Percentiles rank a stretch among this genome's conserved stretches.
These are phyloP conservation scores for Cystobasidium ongulense DNA, from an alignment of 768 basidiomycete species.

Conservation along the genomic window DNA sequence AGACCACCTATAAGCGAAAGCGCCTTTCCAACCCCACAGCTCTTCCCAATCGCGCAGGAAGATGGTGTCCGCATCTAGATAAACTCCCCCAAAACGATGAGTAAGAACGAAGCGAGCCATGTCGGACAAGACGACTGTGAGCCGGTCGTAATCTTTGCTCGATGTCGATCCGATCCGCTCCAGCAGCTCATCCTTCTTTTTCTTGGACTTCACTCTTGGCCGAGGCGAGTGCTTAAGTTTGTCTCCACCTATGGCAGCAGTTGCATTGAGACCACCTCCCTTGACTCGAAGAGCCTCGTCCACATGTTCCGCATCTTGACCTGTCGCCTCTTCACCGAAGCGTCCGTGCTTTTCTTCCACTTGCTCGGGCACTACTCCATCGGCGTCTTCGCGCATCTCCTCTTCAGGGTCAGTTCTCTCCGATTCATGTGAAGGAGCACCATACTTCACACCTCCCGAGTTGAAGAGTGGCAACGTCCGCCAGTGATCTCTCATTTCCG, in stretches of 20 bases:
- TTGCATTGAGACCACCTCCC: slow-evolving; percentile 49
- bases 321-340: slow-evolving; percentile 25
- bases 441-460: slow-evolving; percentile 66
- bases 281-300: slow-evolving; percentile 43
- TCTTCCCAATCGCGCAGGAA: slow-evolving; percentile 98
- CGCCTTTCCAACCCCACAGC: slow-evolving; percentile 91
- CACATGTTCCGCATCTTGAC: slow-evolving; percentile 26
- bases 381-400: background rate
- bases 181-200: slow-evolving; percentile 53
- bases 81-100: slow-evolving; percentile 91
- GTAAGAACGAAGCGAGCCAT: slow-evolving; percentile 97
- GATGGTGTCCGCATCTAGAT: slow-evolving; percentile 93
- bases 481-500: slow-evolving; percentile 87
- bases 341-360: slow-evolving; percentile 31
- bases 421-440: slow-evolving; percentile 1
- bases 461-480: slow-evolving; percentile 73
- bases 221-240: slow-evolving; percentile 36
- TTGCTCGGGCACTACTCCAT: background rate
- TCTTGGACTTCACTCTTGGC: slow-evolving; percentile 29
- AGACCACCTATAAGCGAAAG: slow-evolving; percentile 95
- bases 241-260: slow-evolving; percentile 22
- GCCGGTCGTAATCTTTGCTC: slow-evolving; percentile 72
- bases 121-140: slow-evolving; percentile 89
- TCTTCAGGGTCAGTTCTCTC: slow-evolving; percentile 28
- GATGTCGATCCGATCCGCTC: slow-evolving; percentile 86